Evolutionary conservation across 1,139 yeast genomes (phyloP), one percentile per base, ranked within the genome.

Genomic region (Pichia sp.): DNA sequence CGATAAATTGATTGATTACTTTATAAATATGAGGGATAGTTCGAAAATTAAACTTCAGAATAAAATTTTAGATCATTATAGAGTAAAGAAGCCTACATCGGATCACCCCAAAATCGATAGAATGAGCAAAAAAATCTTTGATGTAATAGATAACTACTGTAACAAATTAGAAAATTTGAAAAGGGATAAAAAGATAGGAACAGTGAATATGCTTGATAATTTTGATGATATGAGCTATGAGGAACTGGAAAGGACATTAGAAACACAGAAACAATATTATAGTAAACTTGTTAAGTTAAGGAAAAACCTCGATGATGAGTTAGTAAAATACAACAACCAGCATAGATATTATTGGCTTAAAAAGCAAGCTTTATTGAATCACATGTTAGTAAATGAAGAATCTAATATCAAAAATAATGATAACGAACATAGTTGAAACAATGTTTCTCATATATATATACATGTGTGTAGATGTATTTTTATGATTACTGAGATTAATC

Each of bases 211-310:
- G 26, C 23, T 46, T 4, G 45, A 49, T 9, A 47, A 52, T 7
- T 53, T 59, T 22, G 62, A 59, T 4, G 43, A 48, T 5, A 26
- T 56, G 10, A 49, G 58, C 30, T 39, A 44, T 3, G 59, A 54
- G 3, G 55, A 59, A n/a, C 43, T 61, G 18, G 48, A 53, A 11
- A 45, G 48, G 1, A 49, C 55, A 14, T 52, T 59, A 10, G 55
- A 55, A 7, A 54, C 55, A 11, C 54, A 72, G 35, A 62, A 65
- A 37, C 54, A 68, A 25, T 64, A 67, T 41, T 58, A 63, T 32
- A 44, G 55, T 2, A 78, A 85, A 59, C 69, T 78, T 3, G 48
- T 62, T n/a, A 71, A 69, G 42, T 66, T 79, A 19, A 69, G 74
- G 42, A 58, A 64, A 37, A 51, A 72, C 14, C 66, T 81, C 30